Percentiles rank a stretch among this genome's conserved stretches.
These are phyloP conservation scores for Auriscalpium vulgare DNA, from an alignment of 768 basidiomycete species.

Conservation along the genomic window DNA sequence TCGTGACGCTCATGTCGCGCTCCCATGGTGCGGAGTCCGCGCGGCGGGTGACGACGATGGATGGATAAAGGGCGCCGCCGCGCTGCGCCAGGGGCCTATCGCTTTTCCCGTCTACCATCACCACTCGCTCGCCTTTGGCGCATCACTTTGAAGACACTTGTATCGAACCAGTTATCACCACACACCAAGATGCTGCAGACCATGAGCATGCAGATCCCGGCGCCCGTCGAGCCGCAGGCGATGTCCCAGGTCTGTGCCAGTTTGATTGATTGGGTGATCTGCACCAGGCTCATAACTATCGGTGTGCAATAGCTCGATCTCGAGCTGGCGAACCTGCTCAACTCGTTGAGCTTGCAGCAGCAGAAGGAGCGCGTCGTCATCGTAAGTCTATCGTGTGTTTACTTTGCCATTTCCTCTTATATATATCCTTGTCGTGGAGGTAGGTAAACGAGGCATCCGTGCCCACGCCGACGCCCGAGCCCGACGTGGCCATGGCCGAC, in stretches of 20 bases:
- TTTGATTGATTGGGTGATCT: not conserved
- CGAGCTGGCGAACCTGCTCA: slow-evolving; percentile 10
- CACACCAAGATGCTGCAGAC: slow-evolving; percentile 8
- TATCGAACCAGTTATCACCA: not conserved
- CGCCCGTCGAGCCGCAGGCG: slow-evolving; percentile 7
- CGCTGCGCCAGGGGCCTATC: not conserved
- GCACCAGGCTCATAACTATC: not conserved
- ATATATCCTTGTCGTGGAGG: slow-evolving; percentile 12
- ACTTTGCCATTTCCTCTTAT: not conserved
- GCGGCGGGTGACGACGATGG: too few species aligned
- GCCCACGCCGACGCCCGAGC: slow-evolving; percentile 2
- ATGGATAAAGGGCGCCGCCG: not conserved
- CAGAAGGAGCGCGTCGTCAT: not conserved
- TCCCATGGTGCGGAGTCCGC: not conserved
- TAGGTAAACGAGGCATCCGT: slow-evolving; percentile 9
- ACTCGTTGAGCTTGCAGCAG: slow-evolving; percentile 14
- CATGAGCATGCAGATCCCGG: slow-evolving; percentile 12
- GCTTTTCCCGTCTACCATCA: not conserved
- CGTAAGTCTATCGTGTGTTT: slow-evolving; percentile 4
- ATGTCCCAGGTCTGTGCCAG: slow-evolving; percentile 8
- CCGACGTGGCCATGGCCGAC: slow-evolving; percentile 16
- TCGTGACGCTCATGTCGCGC: not conserved
- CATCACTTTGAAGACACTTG: not conserved
- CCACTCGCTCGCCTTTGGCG: not conserved
- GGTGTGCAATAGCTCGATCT: slow-evolving; percentile 8